These are phyloP conservation scores for Santalum album DNA, from an alignment of 164 flowering plant genomes.

Conservation along the genomic window DNA sequence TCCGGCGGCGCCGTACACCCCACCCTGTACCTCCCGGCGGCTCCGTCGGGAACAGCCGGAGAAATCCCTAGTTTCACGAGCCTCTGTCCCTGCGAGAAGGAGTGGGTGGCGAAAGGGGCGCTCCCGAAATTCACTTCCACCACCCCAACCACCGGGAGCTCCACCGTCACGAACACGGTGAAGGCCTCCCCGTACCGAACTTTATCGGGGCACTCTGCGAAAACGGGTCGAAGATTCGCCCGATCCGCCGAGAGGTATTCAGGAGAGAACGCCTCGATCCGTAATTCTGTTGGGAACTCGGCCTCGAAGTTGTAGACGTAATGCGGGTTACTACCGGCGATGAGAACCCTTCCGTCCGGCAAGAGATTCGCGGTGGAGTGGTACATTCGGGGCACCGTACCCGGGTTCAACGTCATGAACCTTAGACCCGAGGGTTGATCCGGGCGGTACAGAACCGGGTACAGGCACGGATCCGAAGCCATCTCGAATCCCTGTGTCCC, in stretches of 20 bases:
- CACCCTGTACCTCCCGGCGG: constrained; percentile 32
- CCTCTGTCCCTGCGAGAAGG: constrained; percentile 87
- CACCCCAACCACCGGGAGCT: constrained; percentile 57
- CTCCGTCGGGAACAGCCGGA: constrained; percentile 31
- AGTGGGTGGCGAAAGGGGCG: constrained; percentile 88
- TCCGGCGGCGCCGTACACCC: constrained; percentile 60
- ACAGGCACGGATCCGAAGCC: constrained; percentile 63
- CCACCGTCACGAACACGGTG: constrained; percentile 35
- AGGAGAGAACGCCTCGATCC: constrained; percentile 87
- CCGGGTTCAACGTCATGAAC: constrained; percentile 73
- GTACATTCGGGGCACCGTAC: constrained; percentile 75
- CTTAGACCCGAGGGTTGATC: constrained; percentile 55
- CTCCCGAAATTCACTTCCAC: constrained; percentile 63
- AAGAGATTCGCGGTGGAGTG: constrained; percentile 84
- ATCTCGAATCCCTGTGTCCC: constrained; percentile 78
- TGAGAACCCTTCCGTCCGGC: constrained; percentile 75
- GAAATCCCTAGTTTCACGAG: constrained; percentile 53
- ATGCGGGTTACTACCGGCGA: constrained; percentile 92
- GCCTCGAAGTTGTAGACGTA: constrained; percentile 44
- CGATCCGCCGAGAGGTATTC: constrained; percentile 59
- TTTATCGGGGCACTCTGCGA: constrained; percentile 34
- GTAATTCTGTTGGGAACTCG: constrained; percentile 68
- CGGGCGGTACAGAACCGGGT: constrained; percentile 75
- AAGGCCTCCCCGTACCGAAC: constrained; percentile 49
- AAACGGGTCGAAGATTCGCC: constrained; percentile 54